Evolutionary conservation across 163 green algal genomes (phyloP), one percentile per base, ranked within the genome.

Genomic region (Chlorella variabilis): DNA sequence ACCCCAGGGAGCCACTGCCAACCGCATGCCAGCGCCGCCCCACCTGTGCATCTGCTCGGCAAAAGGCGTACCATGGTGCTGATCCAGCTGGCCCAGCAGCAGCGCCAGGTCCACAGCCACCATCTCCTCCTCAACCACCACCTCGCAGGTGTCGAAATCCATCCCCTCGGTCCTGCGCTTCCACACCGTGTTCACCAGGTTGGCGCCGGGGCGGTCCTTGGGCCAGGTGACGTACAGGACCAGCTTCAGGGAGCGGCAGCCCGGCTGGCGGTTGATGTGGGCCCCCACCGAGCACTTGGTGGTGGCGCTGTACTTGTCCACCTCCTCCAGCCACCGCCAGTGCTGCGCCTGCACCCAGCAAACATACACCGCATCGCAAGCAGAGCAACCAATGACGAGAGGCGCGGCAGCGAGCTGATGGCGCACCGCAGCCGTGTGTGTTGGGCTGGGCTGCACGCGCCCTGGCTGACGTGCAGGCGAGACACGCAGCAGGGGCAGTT

Each of bases 11-110:
- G 54, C 54, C 18, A 6, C 18, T 63, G 54, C 54, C 54, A 9
- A n/a, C 18, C 54, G 23, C 23, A 33, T 69, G 56, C 23, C 21
- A 29, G 56, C 23, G 5, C 54, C 18, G 23, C 13, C 75, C 6
- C 59, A 81, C 75, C 58, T 81, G 39, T 49, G 6, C 58, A 81
- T 7, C 39, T 61, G 21, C 17, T 48, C 59, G 0, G 39, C 38
- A 7, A 45, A 33, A 9, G 59, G 58, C 17, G 75, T 71, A 0
- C 59, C 75, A 17, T 6, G 23, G 23, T 73, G 5, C 3, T 73
- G 8, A 45, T 81, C 75, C 39, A 62, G n/a, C 25, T 71, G 9
- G 17, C 39, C 25, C 58, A 81, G 58, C 54, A 81, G 34, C 48
- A 42, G 21, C 4, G 58, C 75, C n/a, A 73, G 39, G 5, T 71